Evolutionary conservation across 1,284 basidiomycete species (phyloP), one percentile per base, ranked within the genome.

Genomic region (Ustilago xerochloae): DNA sequence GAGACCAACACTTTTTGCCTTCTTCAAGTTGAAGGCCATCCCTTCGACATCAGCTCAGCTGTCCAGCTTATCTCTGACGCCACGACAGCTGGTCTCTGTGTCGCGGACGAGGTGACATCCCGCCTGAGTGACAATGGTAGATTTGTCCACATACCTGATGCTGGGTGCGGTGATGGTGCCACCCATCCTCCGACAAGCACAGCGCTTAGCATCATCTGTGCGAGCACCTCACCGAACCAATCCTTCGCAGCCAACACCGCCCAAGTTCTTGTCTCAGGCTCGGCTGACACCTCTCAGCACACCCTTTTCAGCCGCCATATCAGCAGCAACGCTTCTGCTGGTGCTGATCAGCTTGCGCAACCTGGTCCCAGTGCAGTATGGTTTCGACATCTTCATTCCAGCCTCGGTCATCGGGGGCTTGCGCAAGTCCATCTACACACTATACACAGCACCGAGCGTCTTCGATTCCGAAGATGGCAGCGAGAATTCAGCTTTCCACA

Each of bases 381-480:
- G 70, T 3, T 2, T 73, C 33, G 61, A 73, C 57, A 38, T 73
- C 39, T 53, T 63, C 35, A 58, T 73, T 24, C 64, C 70, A 8
- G 30, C 61, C 16, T 49, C 59, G 0, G 50, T 51, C 13, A 20
- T 72, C 36, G 22, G 60, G 18, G 36, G 13, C 10, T n/a, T 72
- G 1, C 62, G 53, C 43, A 56, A 46, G 16, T 33, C 49, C 2
- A 26, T 64, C 6, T 50, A 33, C 39, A 46, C 45, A 4, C 58
- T 65, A 45, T 59, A 59, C 33, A 54, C 68, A n/a, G 49, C 62
- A 10, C 47, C 63, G 6, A 53, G 52, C 35, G 9, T 35, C 2
- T 33, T 59, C 15, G 6, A 3, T 12, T 43, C 50, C 5, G 32
- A 7, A 16, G 36, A 53, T 3, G 54, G 16, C 1, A 6, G 24